Evolutionary conservation across 176 grass and related monocot genomes (phyloP).

Genomic region (Hyparrhenia diplandra): DNA sequence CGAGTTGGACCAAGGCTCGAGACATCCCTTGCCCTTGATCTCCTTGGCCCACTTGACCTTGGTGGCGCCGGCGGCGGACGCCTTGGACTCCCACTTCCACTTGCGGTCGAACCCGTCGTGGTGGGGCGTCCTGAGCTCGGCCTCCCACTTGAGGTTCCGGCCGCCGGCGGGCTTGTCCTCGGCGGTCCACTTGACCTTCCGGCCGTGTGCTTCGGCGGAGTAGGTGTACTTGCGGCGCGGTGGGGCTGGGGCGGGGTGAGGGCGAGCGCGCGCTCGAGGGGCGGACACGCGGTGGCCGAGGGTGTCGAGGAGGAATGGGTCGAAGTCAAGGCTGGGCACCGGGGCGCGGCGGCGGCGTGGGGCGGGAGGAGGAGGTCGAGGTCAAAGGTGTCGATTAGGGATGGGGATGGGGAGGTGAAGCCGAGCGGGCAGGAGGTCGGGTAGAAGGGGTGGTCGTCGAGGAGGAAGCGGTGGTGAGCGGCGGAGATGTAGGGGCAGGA

Average conservation of each 20-base stretch:
- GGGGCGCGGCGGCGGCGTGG: not conserved
- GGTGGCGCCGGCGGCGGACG: not conserved
- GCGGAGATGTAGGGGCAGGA: not conserved
- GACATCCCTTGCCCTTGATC: conserved; percentile 66
- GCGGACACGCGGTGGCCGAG: conserved; percentile 58
- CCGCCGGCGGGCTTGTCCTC: conserved; percentile 45
- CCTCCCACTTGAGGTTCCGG: conserved; percentile 46
- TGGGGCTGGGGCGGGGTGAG: not conserved
- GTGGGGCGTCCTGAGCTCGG: conserved; percentile 42
- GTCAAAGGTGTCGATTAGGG: conserved; percentile 13
- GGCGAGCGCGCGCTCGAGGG: conserved; percentile 56
- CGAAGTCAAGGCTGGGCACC: not conserved
- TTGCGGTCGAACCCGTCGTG: conserved; percentile 74
- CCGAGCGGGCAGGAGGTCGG: conserved; percentile 29
- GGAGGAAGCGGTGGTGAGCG: not conserved
- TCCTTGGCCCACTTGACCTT: conserved; percentile 70
- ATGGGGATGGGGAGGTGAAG: not conserved
- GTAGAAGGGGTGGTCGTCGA: not conserved
- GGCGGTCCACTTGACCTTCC: conserved; percentile 67
- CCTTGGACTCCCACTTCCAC: conserved; percentile 68
- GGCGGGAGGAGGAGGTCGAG: conserved; percentile 23
- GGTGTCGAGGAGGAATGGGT: conserved; percentile 37
- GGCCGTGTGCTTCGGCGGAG: conserved; percentile 40
- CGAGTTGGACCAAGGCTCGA: conserved; percentile 44
- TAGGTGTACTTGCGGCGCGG: conserved; percentile 53